Conservation (phyloP, 2,329 filamentous ascomycete genomes). For the Colletotrichum magnum region DNA sequence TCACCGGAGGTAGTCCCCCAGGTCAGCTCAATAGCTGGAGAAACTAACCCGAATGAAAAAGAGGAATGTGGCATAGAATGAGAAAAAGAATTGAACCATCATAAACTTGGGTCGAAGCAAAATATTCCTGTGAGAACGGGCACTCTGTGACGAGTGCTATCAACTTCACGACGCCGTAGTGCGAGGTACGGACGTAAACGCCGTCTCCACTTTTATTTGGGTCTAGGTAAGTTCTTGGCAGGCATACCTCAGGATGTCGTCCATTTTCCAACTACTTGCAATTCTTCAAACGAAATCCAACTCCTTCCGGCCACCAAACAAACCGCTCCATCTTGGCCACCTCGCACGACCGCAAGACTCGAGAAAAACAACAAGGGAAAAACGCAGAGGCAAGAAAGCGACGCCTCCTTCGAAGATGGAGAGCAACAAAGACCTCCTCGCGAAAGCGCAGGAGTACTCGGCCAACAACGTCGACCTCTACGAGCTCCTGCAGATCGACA, state of each 20-base stretch:
- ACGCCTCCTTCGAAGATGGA: constrained; percentile 25
- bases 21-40: too few relatives aligned
- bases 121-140: too few relatives aligned
- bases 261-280: constrained; percentile 12
- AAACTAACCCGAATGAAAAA: too few relatives aligned
- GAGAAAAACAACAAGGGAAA: not conserved
- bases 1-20: too few relatives aligned
- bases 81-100: too few relatives aligned
- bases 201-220: constrained; percentile 9
- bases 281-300: constrained; percentile 1
- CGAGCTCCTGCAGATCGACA: constrained; percentile 77
- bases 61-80: rapidly evolving
- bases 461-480: constrained; percentile 81
- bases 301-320: constrained; percentile 6
- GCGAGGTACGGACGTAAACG: constrained; percentile 1
- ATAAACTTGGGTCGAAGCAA: too few relatives aligned
- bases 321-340: not conserved
- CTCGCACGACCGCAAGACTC: not conserved
- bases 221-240: not conserved
- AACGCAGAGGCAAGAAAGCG: not conserved
- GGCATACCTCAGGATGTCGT: not conserved
- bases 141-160: too few relatives aligned
- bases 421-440: constrained; percentile 63
- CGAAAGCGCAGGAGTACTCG: constrained; percentile 71
- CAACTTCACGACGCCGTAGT: not conserved